Evolutionary conservation across 2,329 filamentous ascomycete species (phyloP), one percentile per base, ranked within the genome.

Genomic region (Fusarium lateritium): DNA sequence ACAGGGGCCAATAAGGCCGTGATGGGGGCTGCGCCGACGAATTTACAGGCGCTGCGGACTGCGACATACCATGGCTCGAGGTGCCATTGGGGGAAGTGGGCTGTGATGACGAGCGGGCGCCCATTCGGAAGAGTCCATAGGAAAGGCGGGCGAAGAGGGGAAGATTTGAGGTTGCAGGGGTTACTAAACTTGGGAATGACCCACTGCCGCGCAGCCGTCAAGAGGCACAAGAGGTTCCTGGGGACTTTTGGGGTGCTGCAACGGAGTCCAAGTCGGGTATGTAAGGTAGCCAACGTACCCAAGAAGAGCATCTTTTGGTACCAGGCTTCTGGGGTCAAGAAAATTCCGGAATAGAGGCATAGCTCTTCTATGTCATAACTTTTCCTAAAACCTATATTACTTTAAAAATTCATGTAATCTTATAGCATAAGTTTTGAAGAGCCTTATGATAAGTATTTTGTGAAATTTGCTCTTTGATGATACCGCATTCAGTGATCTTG

Each of bases 41-140:
- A 46, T 62, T 47, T 56, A 59, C 68, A 70, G 58, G 63, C 62
- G 69, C 65, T 67, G 62, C 45, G 56, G 45, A 54, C 56, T 63
- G 51, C 69, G 62, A 61, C 64, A 58, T 44, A 69, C 52, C 64
- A 64, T 59, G 49, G 56, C 54, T 66, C 52, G 67, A 68, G 46
- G 65, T 55, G 59, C 56, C 52, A 75, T 75, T 75, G 73, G 73
- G 67, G 64, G 58, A 47, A 53, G 24, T 43, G 50, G 55, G 42
- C 60, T 61, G 68, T 64, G 65, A 73, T 74, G 70, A 74, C 62
- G 57, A 73, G 72, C 65, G 61, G 56, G 68, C 59, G 56, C 59
- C 65, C 65, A 72, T 72, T 62, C 45, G 54, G 61, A 58, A 71
- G 42, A 47, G 46, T 55, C 56, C 40, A 59, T 49, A 38, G 53